A percentile compares a stretch with the other conserved stretches of the same genome.
Conservation (phyloP, 495 filamentous ascomycete genomes). For the Neurospora sp. region DNA sequence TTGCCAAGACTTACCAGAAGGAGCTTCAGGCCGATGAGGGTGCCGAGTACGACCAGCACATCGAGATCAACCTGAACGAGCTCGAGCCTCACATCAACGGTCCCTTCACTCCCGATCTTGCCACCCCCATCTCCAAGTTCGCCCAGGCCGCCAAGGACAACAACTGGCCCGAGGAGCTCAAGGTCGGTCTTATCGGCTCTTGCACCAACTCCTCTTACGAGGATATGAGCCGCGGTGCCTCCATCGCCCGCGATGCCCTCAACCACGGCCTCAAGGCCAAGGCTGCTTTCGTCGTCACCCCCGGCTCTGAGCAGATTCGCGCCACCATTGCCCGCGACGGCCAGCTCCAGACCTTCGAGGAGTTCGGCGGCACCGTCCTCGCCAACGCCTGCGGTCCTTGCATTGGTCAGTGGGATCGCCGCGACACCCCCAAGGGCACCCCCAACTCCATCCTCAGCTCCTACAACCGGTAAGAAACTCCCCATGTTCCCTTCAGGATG, state of each 20-base stretch:
- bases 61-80: conserved; percentile 90
- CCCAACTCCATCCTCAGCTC: conserved; percentile 50
- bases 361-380: conserved; percentile 91
- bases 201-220: conserved; percentile 99
- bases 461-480: conserved; percentile 14
- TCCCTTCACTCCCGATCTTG: conserved; percentile 98
- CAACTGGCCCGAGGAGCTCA: conserved; percentile 94
- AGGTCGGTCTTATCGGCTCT: conserved; percentile 93
- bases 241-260: conserved; percentile 90
- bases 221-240: conserved; percentile 93
- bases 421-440: conserved; percentile 93
- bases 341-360: conserved; percentile 92
- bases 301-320: conserved; percentile 95
- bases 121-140: conserved; percentile 95
- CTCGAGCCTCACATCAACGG: conserved; percentile 98
- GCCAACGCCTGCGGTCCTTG: conserved; percentile 89
- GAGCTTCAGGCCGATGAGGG: conserved; percentile 87
- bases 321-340: conserved; percentile 93
- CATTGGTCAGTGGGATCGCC: conserved; percentile 85
- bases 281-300: conserved; percentile 87
- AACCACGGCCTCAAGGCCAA: conserved; percentile 92
- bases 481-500: not conserved
- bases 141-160: conserved; percentile 88
- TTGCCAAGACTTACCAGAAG: conserved; percentile 70
- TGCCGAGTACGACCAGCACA: conserved; percentile 90